These are phyloP conservation scores for Ascochyta lentis DNA, from an alignment of 2,329 filamentous ascomycete genomes.

Conservation along the genomic window DNA sequence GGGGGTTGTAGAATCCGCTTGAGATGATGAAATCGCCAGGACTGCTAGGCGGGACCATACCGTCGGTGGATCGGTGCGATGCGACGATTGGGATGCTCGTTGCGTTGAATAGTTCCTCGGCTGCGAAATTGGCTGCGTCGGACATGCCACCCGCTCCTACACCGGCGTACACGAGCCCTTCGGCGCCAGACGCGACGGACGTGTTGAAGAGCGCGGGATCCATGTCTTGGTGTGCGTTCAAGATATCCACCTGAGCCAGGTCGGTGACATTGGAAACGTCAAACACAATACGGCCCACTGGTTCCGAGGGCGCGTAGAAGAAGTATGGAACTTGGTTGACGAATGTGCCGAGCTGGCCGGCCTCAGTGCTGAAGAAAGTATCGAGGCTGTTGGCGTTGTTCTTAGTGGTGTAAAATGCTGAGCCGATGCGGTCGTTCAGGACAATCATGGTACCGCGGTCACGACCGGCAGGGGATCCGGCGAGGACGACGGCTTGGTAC, in stretches of 20 bases:
- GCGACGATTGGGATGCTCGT: conserved; percentile 59
- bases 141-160: conserved; percentile 61
- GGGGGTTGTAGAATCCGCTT: conserved; percentile 62
- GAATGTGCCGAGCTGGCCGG: conserved; percentile 63
- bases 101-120: conserved; percentile 54
- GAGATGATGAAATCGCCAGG: conserved; percentile 48
- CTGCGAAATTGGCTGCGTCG: conserved; percentile 36
- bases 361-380: conserved; percentile 65
- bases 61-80: conserved; percentile 60
- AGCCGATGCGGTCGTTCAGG: conserved; percentile 67
- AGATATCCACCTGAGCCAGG: conserved; percentile 64
- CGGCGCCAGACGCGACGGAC: conserved; percentile 58
- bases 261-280: conserved; percentile 50
- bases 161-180: conserved; percentile 64
- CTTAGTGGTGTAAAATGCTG: conserved; percentile 66
- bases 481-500: conserved; percentile 65
- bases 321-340: conserved; percentile 66
- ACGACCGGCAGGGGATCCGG: conserved; percentile 54
- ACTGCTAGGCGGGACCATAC: conserved; percentile 54
- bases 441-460: conserved; percentile 66
- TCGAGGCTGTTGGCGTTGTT: conserved; percentile 68
- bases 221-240: conserved; percentile 64
- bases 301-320: conserved; percentile 61
- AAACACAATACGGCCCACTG: conserved; percentile 53
- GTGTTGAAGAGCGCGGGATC: conserved; percentile 56